phyloP scores from a whole-genome alignment of 805 yeast genomes.

The Nakazawaea molendinolei region DNA sequence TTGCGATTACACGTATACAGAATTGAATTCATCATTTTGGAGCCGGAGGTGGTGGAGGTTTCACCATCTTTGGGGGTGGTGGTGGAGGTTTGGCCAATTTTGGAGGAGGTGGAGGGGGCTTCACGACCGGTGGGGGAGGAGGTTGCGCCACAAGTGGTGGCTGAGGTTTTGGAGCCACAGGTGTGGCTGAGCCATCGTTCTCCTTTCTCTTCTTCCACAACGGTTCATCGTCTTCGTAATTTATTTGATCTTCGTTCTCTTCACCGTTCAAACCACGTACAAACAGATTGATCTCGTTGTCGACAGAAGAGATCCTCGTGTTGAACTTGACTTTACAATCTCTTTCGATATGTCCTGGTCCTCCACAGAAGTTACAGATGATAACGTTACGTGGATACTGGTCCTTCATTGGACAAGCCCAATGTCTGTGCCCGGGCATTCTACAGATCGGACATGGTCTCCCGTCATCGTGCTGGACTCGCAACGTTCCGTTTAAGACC shows the following conservation, averaged over 20 bases:
- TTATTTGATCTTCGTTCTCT: constrained; percentile 13
- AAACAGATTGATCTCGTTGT: constrained; percentile 43
- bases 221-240: constrained; percentile 15
- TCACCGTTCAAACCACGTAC: constrained; percentile 40
- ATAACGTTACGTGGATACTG: constrained; percentile 33
- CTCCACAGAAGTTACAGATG: constrained; percentile 74
- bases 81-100: not conserved
- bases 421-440: constrained; percentile 54
- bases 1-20: too few relatives aligned
- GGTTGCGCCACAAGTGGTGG: constrained; percentile 15
- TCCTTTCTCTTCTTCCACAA: constrained; percentile 14
- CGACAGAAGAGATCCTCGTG: constrained; percentile 21
- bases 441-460: constrained; percentile 63
- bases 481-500: constrained; percentile 84
- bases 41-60: not conserved
- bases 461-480: constrained; percentile 60
- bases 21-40: too few relatives aligned
- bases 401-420: constrained; percentile 55
- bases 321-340: constrained; percentile 48
- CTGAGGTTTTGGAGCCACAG: constrained; percentile 14
- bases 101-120: constrained; percentile 22
- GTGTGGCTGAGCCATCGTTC: constrained; percentile 9
- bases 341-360: constrained; percentile 77
- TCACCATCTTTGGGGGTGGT: not conserved
- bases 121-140: constrained; percentile 22